A percentile compares a stretch with the other conserved stretches of the same genome.
Conservation (phyloP, 768 basidiomycete genomes). For the Serpula lacrymans region DNA sequence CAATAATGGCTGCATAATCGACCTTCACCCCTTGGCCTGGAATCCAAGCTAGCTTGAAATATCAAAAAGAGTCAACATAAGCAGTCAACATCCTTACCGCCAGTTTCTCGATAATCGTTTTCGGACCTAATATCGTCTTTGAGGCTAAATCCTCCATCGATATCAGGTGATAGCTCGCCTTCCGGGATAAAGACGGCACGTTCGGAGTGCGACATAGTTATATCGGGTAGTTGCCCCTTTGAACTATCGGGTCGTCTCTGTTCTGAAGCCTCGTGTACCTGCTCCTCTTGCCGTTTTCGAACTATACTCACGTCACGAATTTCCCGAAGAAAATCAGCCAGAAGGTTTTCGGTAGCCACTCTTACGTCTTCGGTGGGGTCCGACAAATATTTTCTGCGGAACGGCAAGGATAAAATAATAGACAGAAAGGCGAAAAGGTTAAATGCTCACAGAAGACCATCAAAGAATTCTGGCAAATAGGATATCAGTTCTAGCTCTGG, state of each 20-base stretch:
- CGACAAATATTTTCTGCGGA: conserved; percentile 82
- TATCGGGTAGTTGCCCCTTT: conserved; percentile 56
- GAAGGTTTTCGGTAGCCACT: conserved; percentile 83
- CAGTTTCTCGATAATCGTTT: conserved; percentile 56
- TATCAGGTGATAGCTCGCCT: conserved; percentile 37
- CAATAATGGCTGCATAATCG: conserved; percentile 88
- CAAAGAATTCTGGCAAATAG: conserved; percentile 92
- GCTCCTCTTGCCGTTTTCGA: conserved; percentile 60
- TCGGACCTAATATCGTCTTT: conserved; percentile 48
- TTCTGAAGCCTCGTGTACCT: conserved; percentile 34
- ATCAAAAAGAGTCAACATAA: conserved; percentile 10
- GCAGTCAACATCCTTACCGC: conserved; percentile 42
- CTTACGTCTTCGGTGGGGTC: conserved; percentile 94
- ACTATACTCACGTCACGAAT: conserved; percentile 82
- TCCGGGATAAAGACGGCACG: conserved; percentile 52
- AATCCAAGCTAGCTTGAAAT: conserved; percentile 55
- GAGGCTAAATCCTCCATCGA: conserved; percentile 37
- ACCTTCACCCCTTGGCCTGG: conserved; percentile 93
- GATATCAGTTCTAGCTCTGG: conserved; percentile 95
- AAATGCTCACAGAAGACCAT: conserved; percentile 78
- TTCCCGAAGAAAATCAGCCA: conserved; percentile 88
- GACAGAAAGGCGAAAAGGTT: conserved; percentile 6
- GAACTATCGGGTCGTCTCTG: conserved; percentile 38
- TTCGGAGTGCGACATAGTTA: conserved; percentile 55
- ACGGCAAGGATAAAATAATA: conserved; percentile 7